A percentile compares a stretch with the other conserved stretches of the same genome.
These are phyloP conservation scores for Phytophthora foliorum DNA, from an alignment of 352 stramenopile genomes.

Conservation along the genomic window DNA sequence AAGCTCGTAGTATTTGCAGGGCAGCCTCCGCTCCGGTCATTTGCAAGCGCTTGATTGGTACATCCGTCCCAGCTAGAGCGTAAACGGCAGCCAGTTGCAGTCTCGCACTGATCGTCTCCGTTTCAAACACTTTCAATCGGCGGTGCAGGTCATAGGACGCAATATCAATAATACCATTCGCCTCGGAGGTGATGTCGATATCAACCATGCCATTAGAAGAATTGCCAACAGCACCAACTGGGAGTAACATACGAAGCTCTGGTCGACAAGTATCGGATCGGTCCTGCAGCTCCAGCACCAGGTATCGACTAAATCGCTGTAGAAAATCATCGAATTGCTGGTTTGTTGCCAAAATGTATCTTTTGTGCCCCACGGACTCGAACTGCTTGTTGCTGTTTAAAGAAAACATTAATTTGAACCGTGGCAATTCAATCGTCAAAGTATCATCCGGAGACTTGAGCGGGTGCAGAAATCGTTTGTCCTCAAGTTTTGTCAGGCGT, in stretches of 20 bases:
- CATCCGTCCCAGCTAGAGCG: slow-evolving; percentile 27
- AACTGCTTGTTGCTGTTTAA: slow-evolving; percentile 32
- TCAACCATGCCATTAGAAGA: slow-evolving; percentile 27
- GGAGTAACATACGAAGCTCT: slow-evolving; percentile 43
- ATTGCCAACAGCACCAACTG: slow-evolving; percentile 37
- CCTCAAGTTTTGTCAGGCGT: slow-evolving; percentile 67
- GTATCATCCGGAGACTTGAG: slow-evolving; percentile 15
- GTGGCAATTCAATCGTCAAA: slow-evolving; percentile 53
- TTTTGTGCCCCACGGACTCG: slow-evolving; percentile 45
- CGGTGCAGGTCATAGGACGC: slow-evolving; percentile 46
- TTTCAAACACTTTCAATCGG: slow-evolving; percentile 42
- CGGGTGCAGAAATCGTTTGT: slow-evolving; percentile 41
- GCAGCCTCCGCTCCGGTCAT: slow-evolving; percentile 65
- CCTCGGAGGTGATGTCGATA: slow-evolving; percentile 18
- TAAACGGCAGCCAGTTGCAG: slow-evolving; percentile 57
- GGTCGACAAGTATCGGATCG: slow-evolving; percentile 27
- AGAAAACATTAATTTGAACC: slow-evolving; percentile 50
- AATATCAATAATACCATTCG: slow-evolving; percentile 23
- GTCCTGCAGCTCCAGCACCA: slow-evolving; percentile 37
- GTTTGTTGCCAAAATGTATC: slow-evolving; percentile 42
- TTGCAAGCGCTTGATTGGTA: slow-evolving; percentile 41
- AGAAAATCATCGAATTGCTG: slow-evolving; percentile 60
- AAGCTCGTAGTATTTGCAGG: slow-evolving; percentile 51
- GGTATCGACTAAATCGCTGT: slow-evolving; percentile 46
- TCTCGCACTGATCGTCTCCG: slow-evolving; percentile 47